These are phyloP conservation scores for Scedosporium dehoogii DNA, from an alignment of 2,329 filamentous ascomycete genomes.

Conservation along the genomic window DNA sequence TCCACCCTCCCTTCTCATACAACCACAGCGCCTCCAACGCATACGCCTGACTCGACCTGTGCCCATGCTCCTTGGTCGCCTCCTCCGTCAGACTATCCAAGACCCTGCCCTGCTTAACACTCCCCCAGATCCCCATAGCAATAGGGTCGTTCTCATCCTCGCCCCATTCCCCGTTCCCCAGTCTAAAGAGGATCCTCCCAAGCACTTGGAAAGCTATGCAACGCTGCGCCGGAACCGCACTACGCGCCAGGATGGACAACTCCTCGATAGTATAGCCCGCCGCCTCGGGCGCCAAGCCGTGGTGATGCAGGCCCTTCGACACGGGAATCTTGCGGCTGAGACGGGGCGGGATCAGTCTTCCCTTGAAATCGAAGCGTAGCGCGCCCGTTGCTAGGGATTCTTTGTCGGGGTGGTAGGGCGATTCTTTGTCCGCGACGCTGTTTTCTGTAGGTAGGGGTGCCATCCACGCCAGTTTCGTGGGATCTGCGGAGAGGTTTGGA, in stretches of 20 bases:
- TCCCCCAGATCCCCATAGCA: conserved; percentile 73
- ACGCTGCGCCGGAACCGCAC: conserved; percentile 73
- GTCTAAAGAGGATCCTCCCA: conserved; percentile 71
- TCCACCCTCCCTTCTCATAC: conserved; percentile 64
- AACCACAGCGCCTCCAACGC: conserved; percentile 86
- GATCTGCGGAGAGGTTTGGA: conserved; percentile 75
- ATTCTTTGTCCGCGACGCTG: conserved; percentile 56
- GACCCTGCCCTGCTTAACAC: conserved; percentile 66
- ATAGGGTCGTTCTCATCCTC: conserved; percentile 47
- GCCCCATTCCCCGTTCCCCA: conserved; percentile 65
- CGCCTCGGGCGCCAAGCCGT: conserved; percentile 83
- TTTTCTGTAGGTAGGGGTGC: conserved; percentile 57
- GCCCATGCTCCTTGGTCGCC: conserved; percentile 56
- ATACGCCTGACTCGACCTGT: conserved; percentile 73
- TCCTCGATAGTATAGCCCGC: conserved; percentile 91
- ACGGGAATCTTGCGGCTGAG: conserved; percentile 65
- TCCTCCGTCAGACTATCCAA: conserved; percentile 70
- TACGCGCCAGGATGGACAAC: conserved; percentile 69
- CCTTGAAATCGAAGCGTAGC: conserved; percentile 82
- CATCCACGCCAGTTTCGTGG: conserved; percentile 85
- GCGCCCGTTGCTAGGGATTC: conserved; percentile 61
- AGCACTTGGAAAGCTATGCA: conserved; percentile 89
- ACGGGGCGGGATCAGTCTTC: conserved; percentile 67
- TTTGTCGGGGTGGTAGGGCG: conserved; percentile 73
- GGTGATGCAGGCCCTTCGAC: conserved; percentile 79